Evolutionary conservation across 2,329 filamentous ascomycete genomes (phyloP).

Genomic region (Dactylellina drechsleri): DNA sequence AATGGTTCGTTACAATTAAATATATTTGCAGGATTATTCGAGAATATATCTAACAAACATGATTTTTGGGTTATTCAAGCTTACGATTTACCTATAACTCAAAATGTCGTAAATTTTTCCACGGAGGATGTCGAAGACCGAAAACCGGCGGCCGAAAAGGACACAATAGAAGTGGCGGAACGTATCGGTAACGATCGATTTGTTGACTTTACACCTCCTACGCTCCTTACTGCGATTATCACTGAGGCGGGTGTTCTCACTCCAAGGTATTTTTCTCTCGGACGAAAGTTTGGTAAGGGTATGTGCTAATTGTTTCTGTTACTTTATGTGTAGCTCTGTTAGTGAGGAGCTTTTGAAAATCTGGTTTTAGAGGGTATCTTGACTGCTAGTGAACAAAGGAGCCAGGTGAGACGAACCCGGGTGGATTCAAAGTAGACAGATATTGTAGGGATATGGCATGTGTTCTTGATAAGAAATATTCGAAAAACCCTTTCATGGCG

Average conservation of each 20-base stretch:
- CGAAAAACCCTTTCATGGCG: slow-evolving; percentile 11
- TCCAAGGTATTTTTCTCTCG: slow-evolving; percentile 63
- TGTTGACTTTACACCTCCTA: slow-evolving; percentile 78
- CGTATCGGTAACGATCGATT: slow-evolving; percentile 63
- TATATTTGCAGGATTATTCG: too few relatives aligned
- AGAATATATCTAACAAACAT: background rate
- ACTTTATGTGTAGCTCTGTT: slow-evolving; percentile 25
- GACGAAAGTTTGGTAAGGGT: background rate
- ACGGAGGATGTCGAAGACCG: slow-evolving; percentile 68
- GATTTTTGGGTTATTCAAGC: slow-evolving; percentile 2
- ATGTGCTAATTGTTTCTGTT: background rate
- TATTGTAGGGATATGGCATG: too few relatives aligned
- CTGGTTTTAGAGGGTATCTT: slow-evolving; percentile 30
- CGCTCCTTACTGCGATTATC: slow-evolving; percentile 76
- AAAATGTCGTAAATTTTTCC: slow-evolving; percentile 79
- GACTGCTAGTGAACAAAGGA: too few relatives aligned
- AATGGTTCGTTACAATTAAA: slow-evolving; percentile 66
- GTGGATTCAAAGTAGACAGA: too few relatives aligned
- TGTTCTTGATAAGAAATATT: too few relatives aligned
- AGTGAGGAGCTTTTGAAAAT: slow-evolving; percentile 50
- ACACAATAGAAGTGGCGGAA: slow-evolving; percentile 56
- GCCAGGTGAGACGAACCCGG: too few relatives aligned
- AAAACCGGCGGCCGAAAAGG: slow-evolving; percentile 57
- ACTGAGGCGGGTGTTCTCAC: slow-evolving; percentile 79
- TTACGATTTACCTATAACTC: slow-evolving; percentile 80